Conservation (phyloP, 2,329 filamentous ascomycete genomes). For the Penicillium sp. region DNA sequence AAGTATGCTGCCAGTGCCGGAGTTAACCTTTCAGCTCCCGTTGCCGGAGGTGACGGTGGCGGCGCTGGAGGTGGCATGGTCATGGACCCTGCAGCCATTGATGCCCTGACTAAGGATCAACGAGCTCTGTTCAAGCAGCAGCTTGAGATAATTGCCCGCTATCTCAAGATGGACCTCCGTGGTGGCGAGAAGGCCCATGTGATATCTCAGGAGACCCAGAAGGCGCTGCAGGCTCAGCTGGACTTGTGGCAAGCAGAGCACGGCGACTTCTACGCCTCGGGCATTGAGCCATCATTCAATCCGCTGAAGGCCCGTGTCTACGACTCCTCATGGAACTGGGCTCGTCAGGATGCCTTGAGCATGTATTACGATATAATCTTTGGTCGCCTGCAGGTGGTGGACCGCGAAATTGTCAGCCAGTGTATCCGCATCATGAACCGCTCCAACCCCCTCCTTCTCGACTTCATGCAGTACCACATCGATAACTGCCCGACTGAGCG, state of each 20-base stretch:
- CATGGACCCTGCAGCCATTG: constrained; percentile 97
- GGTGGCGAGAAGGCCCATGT: constrained; percentile 94
- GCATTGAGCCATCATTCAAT: constrained; percentile 92
- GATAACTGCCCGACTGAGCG: constrained; percentile 96
- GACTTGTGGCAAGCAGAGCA: constrained; percentile 95
- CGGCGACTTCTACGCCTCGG: constrained; percentile 90
- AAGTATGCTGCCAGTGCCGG: constrained; percentile 85
- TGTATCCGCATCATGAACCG: constrained; percentile 99
- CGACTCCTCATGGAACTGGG: constrained; percentile 99
- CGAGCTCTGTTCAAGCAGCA: constrained; percentile 96
- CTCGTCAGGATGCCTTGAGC: constrained; percentile 89
- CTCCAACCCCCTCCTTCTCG: constrained; percentile 88
- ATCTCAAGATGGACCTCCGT: constrained; percentile 94
- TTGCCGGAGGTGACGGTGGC: constrained; percentile 68
- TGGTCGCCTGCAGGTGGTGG: constrained; percentile 84
- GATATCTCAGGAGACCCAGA: constrained; percentile 77
- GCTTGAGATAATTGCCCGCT: constrained; percentile 88
- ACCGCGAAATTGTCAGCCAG: constrained; percentile 96
- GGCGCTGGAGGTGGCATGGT: constrained; percentile 83
- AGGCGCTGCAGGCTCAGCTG: constrained; percentile 84
- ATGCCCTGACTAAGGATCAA: constrained; percentile 96
- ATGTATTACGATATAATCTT: constrained; percentile 99
- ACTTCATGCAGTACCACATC: constrained; percentile 99
- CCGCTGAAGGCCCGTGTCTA: constrained; percentile 92
- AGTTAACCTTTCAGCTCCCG: constrained; percentile 73